Base-by-base conservation (phyloP, 768 basidiomycete species). In the Tulasnella sp. region DNA sequence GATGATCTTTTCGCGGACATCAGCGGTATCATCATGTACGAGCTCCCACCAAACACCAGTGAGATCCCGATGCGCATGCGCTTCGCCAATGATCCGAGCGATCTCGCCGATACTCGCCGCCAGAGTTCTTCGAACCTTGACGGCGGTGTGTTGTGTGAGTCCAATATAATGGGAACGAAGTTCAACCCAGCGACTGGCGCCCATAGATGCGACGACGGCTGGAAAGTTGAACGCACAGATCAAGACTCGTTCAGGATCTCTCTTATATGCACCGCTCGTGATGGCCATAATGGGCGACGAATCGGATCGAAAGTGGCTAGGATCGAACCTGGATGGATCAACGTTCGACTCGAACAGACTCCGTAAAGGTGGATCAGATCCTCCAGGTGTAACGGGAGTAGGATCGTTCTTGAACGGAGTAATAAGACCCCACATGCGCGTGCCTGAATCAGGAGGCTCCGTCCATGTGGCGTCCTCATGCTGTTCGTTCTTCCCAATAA, bases 181-280 rank as follows among this genome's bases (percentile, higher is more conserved):
- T 60, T 85, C 80, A 30, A 56, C 65, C 95, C 95, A 98, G 47
- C 88, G 79, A 1, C 72, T 71, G 11, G 73, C 73, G 3, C 95
- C 95, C 26, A 96, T 75, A 0, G 92, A 87, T 4, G 92, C 76
- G 3, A 84, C 81, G 7, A 97, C 88, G 4, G 92, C 94, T 23
- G 95, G 95, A 67, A 88, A 87, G 72, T 96, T 91, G 73, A 90
- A 92, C 4, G 88, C 88, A 68, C 85, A 87, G 44, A 89, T 82
- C 21, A 89, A 74, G 1, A 86, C 80, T 10, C 89, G 81, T 51
- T 84, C 79, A 3, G 83, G 80, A 68, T 91, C 86, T 41, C 77
- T 63, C 44, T 32, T 30, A 15, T 50, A 59, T 11, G 48, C 45
- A 32, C 21, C 23, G 5, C 47, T 24, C 13, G 26, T 26, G 34